phyloP scores from a whole-genome alignment of 106 monocot species.

The Platanthera guangdongensis region DNA sequence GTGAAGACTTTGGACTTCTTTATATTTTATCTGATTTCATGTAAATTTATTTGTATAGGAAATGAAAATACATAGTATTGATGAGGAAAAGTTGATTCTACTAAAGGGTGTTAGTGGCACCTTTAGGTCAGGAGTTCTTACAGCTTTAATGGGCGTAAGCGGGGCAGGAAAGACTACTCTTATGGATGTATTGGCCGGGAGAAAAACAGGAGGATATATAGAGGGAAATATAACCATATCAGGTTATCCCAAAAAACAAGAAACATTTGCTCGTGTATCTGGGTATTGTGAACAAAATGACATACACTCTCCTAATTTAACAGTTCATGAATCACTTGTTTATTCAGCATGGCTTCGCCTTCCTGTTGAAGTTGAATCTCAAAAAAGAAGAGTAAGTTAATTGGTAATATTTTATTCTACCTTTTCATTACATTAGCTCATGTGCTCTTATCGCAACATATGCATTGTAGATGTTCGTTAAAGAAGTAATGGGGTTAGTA shows the following conservation, averaged over 20 bases:
- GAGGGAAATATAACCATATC: slow-evolving; percentile 27
- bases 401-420: neutral
- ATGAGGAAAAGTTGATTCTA: slow-evolving; percentile 17
- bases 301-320: slow-evolving; percentile 32
- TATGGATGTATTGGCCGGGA: slow-evolving; percentile 27
- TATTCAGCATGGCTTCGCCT: slow-evolving; percentile 32
- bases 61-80: slow-evolving; percentile 18
- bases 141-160: slow-evolving; percentile 30
- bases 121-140: slow-evolving; percentile 31
- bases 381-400: slow-evolving; percentile 10
- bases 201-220: slow-evolving; percentile 31
- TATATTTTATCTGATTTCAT: neutral
- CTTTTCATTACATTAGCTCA: neutral
- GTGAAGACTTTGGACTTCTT: neutral
- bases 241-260: slow-evolving; percentile 30
- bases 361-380: slow-evolving; percentile 7
- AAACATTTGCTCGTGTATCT: slow-evolving; percentile 35
- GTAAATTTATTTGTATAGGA: slow-evolving; percentile 15
- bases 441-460: neutral
- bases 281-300: slow-evolving; percentile 37
- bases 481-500: slow-evolving; percentile 28
- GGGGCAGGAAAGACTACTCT: slow-evolving; percentile 37
- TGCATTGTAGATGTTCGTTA: slow-evolving; percentile 18
- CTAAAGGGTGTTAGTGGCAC: slow-evolving; percentile 29
- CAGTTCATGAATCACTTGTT: slow-evolving; percentile 29